Base-by-base conservation (phyloP, 495 filamentous ascomycete genomes). In the Hypoxylon trugodes region DNA sequence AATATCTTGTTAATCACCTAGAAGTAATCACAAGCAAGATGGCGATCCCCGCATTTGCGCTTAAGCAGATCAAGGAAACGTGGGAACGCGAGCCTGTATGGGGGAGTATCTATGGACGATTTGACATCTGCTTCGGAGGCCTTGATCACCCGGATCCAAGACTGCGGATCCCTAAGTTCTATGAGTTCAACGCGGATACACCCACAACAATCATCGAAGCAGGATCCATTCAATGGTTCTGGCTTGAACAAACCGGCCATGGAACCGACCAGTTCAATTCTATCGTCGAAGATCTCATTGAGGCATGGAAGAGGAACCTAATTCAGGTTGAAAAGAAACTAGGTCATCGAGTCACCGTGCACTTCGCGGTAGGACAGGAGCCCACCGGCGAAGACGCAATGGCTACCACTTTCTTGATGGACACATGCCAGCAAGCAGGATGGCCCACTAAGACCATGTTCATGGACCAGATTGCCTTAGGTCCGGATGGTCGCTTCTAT, bases 211-310 rank as follows among this genome's bases (percentile, higher is more conserved):
- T 54, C 0, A 26, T 54, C 7, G 51, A 54, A 43, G 51, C 51
- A 1, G 51, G 25, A 19, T 43, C 16, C 5, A 54, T 54, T 16
- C 51, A 54, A 19, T 54, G 51, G 38, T 43, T 9, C 37, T 54
- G 51, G 51, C 51, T 54, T 22, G 51, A 54, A 38, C 51, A 54
- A 6, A 54, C 51, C 6, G 51, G 51, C n/a, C 51, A 54, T 15
- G 51, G 51, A 21, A 54, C 30, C 26, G 51, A 43, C 4, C 51
- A 54, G 16, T 41, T 32, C 51, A 54, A 54, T 8, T 54, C 51
- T 9, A 4, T 54, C 10, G 24, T 16, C 18, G 37, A 42, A 25
- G 33, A 15, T 15, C 51, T 54, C 38, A 35, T 54, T 26, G 51
- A 25, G 25, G 51, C 37, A 8, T 54, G 51, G 51, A 43, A 33